Evolutionary conservation across 2,329 filamentous ascomycete genomes (phyloP), one percentile per base, ranked within the genome.

Genomic region (Mycosphaerella sp.): DNA sequence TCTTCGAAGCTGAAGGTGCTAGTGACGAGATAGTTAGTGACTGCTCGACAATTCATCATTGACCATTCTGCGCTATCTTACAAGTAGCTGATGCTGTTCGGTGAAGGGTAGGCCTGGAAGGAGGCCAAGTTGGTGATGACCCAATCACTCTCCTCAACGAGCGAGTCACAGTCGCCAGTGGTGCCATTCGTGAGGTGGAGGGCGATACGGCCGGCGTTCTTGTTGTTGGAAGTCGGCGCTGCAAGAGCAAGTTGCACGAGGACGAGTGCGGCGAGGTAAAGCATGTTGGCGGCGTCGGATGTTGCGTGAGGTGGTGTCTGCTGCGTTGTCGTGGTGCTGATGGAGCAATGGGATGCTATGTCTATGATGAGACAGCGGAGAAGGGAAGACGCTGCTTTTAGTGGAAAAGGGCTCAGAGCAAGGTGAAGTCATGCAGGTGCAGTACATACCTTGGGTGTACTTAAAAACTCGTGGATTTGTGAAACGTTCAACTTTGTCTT

Each of bases 1-100:
- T 65, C 64, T 18, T 51, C 34, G 45, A 66, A 60, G 47, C 59
- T 32, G 55, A 66, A 64, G 42, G 49, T 9, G 43, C 44, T 46
- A 14, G 9, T 10, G 4, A 9, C 0, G 2, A 13, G 14, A 41
- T 6, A 9, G 16, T 18, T 4, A 21, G 37, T 49, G 4, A 49
- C 36, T 25, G 2, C 12, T n/a, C 10, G 7, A 13, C 21, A 5
- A 3, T 18, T 9, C 12, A 28, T 28, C 6, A 5, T 35, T n/a
- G 36, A 12, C 7, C 9, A 8, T 17, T 32, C n/a, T 21, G 12
- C 18, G 37, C n/a, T 9, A 0, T 6, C 45, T 42, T 13, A 49
- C 45, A 65, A 48, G 56, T 49, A 55, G 47, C 37, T 55, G 30
- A 48, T 45, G 17, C 21, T 34, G 41, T 41, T 35, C 8, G 44